Percentiles rank a stretch among this genome's conserved stretches.
Evolutionary conservation across 2,329 filamentous ascomycete genomes (phyloP).

Genomic region (Aureobasidium sp.): DNA sequence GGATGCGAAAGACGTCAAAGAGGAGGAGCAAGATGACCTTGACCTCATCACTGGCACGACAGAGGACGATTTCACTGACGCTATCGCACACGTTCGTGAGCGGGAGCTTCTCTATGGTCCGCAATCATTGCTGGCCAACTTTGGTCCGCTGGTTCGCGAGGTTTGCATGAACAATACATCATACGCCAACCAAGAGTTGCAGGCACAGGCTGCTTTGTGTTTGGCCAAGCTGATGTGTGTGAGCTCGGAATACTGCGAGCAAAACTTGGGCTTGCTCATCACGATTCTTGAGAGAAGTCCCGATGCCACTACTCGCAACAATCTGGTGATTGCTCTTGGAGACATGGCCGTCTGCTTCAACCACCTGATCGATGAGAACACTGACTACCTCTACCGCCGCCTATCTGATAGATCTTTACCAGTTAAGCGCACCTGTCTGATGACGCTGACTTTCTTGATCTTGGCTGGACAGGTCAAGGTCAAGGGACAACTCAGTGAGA

Average conservation of each 20-base stretch:
- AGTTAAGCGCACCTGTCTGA: constrained; percentile 94
- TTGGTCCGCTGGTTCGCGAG: constrained; percentile 85
- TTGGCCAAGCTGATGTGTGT: constrained; percentile 99
- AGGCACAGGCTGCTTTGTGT: constrained; percentile 88
- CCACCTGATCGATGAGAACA: constrained; percentile 97
- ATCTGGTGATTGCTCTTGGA: constrained; percentile 91
- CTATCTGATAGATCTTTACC: constrained; percentile 81
- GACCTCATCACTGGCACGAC: constrained; percentile 96
- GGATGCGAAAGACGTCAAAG: constrained; percentile 43
- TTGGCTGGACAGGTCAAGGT: constrained; percentile 97
- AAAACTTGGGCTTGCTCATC: constrained; percentile 85
- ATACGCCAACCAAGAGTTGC: constrained; percentile 82
- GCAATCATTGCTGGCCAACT: constrained; percentile 77
- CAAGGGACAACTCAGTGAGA: constrained; percentile 95
- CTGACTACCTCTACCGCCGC: constrained; percentile 91
- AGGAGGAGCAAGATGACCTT: constrained; percentile 73
- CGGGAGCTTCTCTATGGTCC: constrained; percentile 76
- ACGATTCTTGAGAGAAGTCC: constrained; percentile 95
- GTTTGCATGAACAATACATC: constrained; percentile 92
- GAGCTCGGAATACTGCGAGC: constrained; percentile 90
- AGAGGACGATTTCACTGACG: constrained; percentile 86
- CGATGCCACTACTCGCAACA: constrained; percentile 87
- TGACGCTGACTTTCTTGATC: constrained; percentile 97
- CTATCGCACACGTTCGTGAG: constrained; percentile 77
- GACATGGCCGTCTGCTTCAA: constrained; percentile 99